These are phyloP conservation scores for Heteromeles arbutifolia DNA, from an alignment of 306 rosid genomes.

Conservation along the genomic window DNA sequence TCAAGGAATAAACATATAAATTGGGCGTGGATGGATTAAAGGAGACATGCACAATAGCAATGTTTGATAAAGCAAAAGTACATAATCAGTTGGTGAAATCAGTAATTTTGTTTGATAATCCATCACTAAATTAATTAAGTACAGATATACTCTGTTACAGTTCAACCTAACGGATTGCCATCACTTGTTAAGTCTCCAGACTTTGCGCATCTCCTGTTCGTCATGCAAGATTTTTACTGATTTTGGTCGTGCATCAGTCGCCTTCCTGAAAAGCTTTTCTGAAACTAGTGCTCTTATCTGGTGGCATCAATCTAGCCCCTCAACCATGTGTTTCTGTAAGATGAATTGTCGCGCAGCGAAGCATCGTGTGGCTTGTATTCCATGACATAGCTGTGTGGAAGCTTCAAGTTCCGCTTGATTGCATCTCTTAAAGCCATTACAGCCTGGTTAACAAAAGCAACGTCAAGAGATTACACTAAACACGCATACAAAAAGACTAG, in stretches of 20 bases:
- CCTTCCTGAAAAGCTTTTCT: not conserved
- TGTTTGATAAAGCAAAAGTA: not conserved
- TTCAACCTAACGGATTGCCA: not conserved
- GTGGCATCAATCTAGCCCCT: conserved; percentile 46
- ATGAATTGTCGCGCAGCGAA: conserved; percentile 83
- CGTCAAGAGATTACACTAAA: not conserved
- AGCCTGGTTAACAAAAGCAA: conserved; percentile 43
- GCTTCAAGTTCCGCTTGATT: conserved; percentile 82
- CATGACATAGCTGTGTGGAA: conserved; percentile 85
- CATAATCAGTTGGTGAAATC: not conserved
- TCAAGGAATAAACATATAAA: not conserved
- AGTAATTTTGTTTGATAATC: not conserved
- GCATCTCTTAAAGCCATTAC: conserved; percentile 86
- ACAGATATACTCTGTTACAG: not conserved
- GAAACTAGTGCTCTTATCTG: not conserved
- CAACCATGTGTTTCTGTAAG: conserved; percentile 96
- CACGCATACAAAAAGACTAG: not conserved
- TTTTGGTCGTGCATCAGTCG: not conserved
- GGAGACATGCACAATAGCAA: not conserved
- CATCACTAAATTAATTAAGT: not conserved
- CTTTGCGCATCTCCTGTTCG: not conserved
- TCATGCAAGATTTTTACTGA: conserved; percentile 3
- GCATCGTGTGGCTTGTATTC: conserved; percentile 95
- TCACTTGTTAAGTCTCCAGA: not conserved
- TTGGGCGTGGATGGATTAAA: not conserved